These are phyloP conservation scores for Yarrowia divulgata DNA, from an alignment of 805 yeast genomes.

Conservation along the genomic window DNA sequence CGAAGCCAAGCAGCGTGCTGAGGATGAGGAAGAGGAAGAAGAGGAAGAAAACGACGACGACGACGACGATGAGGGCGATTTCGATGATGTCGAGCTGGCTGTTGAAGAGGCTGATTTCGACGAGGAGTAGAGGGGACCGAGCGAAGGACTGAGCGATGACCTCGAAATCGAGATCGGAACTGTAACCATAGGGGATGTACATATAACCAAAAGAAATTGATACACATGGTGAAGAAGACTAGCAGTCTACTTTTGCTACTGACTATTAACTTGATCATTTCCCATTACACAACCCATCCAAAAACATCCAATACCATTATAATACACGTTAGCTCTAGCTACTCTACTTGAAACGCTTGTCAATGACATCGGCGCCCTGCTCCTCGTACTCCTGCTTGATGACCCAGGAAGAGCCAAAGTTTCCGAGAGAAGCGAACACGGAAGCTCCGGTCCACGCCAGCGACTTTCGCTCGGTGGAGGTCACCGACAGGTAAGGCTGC, in stretches of 20 bases:
- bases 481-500: constrained; percentile 49
- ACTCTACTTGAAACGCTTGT: constrained; percentile 51
- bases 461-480: constrained; percentile 60
- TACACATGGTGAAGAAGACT: neutral
- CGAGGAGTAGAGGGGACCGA: constrained; percentile 44
- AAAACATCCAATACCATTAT: constrained; percentile 15
- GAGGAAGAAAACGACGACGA: constrained; percentile 54
- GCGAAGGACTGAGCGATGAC: too few species aligned
- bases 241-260: too few species aligned
- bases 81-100: constrained; percentile 47
- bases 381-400: constrained; percentile 72
- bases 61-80: constrained; percentile 58
- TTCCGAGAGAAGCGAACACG: constrained; percentile 66
- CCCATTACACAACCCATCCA: neutral
- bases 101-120: constrained; percentile 50
- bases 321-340: constrained; percentile 38
- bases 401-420: constrained; percentile 63
- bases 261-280: too few species aligned
- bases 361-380: constrained; percentile 57
- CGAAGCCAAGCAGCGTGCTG: constrained; percentile 71
- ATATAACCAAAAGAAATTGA: neutral
- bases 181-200: neutral
- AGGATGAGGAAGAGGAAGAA: constrained; percentile 59
- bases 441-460: constrained; percentile 79
- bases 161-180: neutral